Percentiles rank a stretch among this genome's conserved stretches.
Evolutionary conservation across 257 asterid species (phyloP).

Genomic region (Dorcoceras hygrometricum): DNA sequence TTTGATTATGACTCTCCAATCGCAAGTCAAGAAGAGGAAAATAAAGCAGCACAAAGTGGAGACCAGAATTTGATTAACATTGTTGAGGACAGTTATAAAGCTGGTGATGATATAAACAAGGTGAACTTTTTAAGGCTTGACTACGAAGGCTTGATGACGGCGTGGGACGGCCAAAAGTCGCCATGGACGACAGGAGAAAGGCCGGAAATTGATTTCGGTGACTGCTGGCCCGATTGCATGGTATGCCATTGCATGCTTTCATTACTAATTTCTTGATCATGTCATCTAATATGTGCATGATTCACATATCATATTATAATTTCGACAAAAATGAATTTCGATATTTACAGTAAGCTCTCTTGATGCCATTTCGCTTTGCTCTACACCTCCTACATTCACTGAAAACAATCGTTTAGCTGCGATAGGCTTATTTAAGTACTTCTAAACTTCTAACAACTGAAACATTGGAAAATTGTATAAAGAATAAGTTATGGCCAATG

Average conservation of each 20-base stretch:
- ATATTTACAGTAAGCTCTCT: neutral
- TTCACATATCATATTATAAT: neutral
- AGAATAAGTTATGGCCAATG: too few species aligned
- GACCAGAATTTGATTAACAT: neutral
- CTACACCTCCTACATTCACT: neutral
- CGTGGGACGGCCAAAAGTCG: slow-evolving; percentile 67
- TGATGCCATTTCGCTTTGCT: neutral
- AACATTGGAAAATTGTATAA: too few species aligned
- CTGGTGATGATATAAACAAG: slow-evolving; percentile 21
- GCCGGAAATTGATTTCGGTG: slow-evolving; percentile 50
- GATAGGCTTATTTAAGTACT: too few species aligned
- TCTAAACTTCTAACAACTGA: too few species aligned
- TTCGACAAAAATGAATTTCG: neutral
- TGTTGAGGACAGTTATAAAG: neutral
- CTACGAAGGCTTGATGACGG: slow-evolving; percentile 52
- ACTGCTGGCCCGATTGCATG: slow-evolving; percentile 66
- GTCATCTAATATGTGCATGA: too few species aligned
- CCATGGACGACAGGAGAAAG: slow-evolving; percentile 82
- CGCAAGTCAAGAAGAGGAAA: slow-evolving; percentile 33
- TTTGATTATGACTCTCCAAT: slow-evolving; percentile 49
- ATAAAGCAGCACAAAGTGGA: slow-evolving; percentile 2
- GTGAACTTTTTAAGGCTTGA: slow-evolving; percentile 61
- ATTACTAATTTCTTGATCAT: neutral
- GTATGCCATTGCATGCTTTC: slow-evolving; percentile 30
- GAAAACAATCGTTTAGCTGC: too few species aligned